A percentile compares a stretch with the other conserved stretches of the same genome.
phyloP scores from a whole-genome alignment of 441 rosid genomes.

The Syzygium malaccense region DNA sequence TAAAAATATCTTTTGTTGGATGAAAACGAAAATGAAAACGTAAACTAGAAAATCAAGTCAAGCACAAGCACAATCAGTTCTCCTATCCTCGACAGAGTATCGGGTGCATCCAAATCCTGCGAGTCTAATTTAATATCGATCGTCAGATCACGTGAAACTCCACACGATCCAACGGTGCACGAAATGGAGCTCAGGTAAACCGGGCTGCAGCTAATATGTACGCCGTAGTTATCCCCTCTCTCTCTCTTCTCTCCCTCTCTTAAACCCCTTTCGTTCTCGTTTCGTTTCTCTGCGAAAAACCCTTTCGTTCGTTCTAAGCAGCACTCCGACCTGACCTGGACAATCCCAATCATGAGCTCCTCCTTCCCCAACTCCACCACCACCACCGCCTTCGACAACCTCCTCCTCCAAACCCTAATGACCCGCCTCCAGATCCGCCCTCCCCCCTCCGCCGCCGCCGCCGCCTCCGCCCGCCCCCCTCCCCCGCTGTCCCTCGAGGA shows the following conservation, averaged over 20 bases:
- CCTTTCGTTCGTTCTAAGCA: neutral
- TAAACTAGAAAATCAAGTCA: neutral
- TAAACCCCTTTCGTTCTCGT: neutral
- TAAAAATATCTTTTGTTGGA: neutral
- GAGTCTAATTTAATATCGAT: neutral
- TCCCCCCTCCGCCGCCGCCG: slow-evolving; percentile 19
- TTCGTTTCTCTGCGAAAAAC: neutral
- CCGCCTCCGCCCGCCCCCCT: slow-evolving; percentile 10
- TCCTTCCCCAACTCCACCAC: slow-evolving; percentile 43
- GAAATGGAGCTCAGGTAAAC: neutral
- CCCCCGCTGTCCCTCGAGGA: slow-evolving; percentile 72
- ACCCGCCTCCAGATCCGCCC: slow-evolving; percentile 78
- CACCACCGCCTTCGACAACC: slow-evolving; percentile 53
- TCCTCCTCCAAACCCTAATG: slow-evolving; percentile 65
- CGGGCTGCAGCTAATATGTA: neutral
- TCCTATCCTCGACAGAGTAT: neutral
- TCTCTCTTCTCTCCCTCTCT: neutral
- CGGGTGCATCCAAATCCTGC: neutral
- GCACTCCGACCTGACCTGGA: neutral
- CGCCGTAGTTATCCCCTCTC: neutral
- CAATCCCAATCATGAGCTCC: slow-evolving; percentile 46
- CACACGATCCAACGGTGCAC: neutral
- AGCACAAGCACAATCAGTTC: neutral
- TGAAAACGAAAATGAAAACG: neutral
- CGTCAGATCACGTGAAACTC: neutral